A percentile compares a stretch with the other conserved stretches of the same genome.
Conservation (phyloP, 2,329 filamentous ascomycete genomes). For the Chaetothyriales sp. region DNA sequence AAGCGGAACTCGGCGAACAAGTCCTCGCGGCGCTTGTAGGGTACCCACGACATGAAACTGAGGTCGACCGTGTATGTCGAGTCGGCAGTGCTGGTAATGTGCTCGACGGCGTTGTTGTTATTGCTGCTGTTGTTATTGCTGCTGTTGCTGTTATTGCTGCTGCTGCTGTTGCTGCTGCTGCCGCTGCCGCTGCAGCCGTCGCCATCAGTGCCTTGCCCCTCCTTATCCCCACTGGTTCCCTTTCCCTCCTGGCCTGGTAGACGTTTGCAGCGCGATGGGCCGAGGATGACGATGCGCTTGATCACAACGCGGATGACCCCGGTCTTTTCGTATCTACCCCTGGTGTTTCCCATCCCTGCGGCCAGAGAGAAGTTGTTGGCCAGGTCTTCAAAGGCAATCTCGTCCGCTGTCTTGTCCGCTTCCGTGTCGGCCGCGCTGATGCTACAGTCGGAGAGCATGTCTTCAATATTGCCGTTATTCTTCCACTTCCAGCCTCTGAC, state of each 20-base stretch:
- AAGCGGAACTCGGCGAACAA: constrained; percentile 8
- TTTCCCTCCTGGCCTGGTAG: neutral
- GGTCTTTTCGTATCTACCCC: constrained; percentile 5
- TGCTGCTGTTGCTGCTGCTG: neutral
- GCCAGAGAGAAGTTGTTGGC: constrained; percentile 1
- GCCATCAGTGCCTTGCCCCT: neutral
- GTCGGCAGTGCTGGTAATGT: constrained; percentile 1
- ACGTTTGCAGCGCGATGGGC: neutral
- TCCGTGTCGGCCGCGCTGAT: constrained; percentile 1
- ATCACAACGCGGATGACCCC: constrained; percentile 1
- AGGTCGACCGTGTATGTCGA: neutral
- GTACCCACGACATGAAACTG: neutral
- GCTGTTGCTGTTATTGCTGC: neutral
- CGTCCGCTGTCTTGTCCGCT: neutral
- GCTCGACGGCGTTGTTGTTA: neutral
- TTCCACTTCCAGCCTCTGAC: neutral
- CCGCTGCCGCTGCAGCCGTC: neutral
- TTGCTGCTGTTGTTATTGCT: neutral
- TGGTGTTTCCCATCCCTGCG: neutral
- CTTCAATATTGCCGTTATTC: constrained; percentile 5
- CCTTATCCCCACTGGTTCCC: neutral
- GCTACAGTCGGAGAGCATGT: constrained; percentile 5
- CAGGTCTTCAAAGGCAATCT: constrained; percentile 5
- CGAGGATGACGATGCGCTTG: neutral
- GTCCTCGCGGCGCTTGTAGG: constrained; percentile 4